Base-by-base conservation (phyloP, 2,329 filamentous ascomycete species). In the Aspergillus luchuensis region DNA sequence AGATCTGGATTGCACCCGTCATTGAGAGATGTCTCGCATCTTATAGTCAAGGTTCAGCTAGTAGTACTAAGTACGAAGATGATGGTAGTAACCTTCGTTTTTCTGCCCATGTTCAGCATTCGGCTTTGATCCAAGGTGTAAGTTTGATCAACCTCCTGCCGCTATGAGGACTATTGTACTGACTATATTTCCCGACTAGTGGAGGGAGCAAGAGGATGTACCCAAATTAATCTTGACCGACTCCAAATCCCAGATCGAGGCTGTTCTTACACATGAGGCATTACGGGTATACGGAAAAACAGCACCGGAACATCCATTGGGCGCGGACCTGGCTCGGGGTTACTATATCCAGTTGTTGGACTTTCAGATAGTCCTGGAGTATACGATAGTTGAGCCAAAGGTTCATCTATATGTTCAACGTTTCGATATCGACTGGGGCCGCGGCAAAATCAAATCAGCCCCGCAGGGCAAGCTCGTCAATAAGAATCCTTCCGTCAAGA, bases 1-100 rank as follows among this genome's bases (percentile, higher is more conserved):
- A 49, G 48, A 60, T 64, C 41, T 73, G 70, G 73, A 66, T 74
- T 38, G 57, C 66, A 21, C 38, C 66, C 47, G 61, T 70, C 36
- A 61, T 71, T 58, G 67, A 71, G 59, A 57, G 60, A 50, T 68
- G 61, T 49, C 61, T 74, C 49, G 61, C 57, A 8, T 61, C 50
- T 43, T 71, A 69, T 28, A 59, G 64, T 11, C 57, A 63, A 25
- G 60, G 41, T 5, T 19, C 38, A 19, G n/a, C 30, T 19, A 39
- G 48, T 21, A 19, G 21, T 49, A 33, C 50, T 17, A 25, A 25
- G 8, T 58, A 50, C 51, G 67, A 74, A 49, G 72, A 78, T 58
- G 69, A 78, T 66, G 75, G 72, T 11, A 71, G 69, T 33, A 72
- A 69, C 49, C 62, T 78, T 49, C 71, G 67, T n/a, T 72, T 79